These are phyloP conservation scores for Puccinia horiana DNA, from an alignment of 1,284 basidiomycete species.

Conservation along the genomic window DNA sequence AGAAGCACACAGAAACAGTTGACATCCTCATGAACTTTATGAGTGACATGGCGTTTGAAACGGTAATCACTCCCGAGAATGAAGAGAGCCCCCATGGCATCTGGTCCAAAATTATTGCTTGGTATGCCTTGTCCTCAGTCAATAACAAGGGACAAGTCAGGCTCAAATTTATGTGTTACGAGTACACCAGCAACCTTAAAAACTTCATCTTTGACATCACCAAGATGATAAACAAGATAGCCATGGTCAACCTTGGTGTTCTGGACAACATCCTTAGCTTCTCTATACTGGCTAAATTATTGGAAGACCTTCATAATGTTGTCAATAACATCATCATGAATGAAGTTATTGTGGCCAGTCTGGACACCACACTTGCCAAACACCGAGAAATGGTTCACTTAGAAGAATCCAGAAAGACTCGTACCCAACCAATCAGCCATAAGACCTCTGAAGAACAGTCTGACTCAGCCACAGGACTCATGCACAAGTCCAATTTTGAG, in stretches of 20 bases:
- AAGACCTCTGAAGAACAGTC: background rate
- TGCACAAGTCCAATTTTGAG: background rate
- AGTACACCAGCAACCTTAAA: background rate
- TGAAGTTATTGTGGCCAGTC: background rate
- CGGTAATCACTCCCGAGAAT: background rate
- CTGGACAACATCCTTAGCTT: background rate
- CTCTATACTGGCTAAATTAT: background rate
- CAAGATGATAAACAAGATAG: background rate
- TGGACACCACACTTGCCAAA: background rate
- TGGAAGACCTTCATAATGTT: background rate
- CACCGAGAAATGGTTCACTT: background rate
- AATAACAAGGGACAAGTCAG: background rate
- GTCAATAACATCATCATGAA: slow-evolving; percentile 5
- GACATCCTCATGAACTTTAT: background rate
- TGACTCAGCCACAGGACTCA: background rate
- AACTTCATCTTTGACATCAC: background rate
- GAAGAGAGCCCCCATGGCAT: background rate
- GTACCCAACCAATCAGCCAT: too few species aligned
- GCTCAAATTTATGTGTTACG: background rate
- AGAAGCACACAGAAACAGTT: background rate
- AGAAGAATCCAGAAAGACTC: background rate
- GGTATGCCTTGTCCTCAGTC: background rate
- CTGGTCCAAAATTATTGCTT: background rate
- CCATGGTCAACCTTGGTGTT: background rate
- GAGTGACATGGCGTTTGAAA: background rate